phyloP scores from a whole-genome alignment of 768 basidiomycete species.

The Lactarius sp. region DNA sequence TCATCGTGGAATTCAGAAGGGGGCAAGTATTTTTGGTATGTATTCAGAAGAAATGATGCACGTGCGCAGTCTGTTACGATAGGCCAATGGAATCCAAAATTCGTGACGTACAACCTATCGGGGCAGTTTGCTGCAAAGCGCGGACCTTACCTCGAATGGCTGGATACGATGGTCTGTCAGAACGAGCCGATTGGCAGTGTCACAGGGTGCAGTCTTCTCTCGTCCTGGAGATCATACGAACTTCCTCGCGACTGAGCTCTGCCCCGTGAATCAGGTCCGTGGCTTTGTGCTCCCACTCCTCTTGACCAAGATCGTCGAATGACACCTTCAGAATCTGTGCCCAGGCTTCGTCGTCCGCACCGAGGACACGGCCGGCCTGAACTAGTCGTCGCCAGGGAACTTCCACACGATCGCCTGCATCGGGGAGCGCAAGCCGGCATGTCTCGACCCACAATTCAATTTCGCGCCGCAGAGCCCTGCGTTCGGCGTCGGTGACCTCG shows the following conservation, averaged over 20 bases:
- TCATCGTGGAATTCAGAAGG: not conserved
- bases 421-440: constrained; percentile 55
- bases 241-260: constrained; percentile 61
- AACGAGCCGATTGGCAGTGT: not conserved
- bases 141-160: not conserved
- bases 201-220: constrained; percentile 37
- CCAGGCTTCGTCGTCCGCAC: constrained; percentile 41
- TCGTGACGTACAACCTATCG: not conserved
- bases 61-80: not conserved
- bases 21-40: not conserved
- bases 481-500: constrained; percentile 53
- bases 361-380: constrained; percentile 65
- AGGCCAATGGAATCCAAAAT: not conserved
- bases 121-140: not conserved
- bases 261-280: constrained; percentile 51
- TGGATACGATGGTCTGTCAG: not conserved
- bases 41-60: not conserved
- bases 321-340: constrained; percentile 4
- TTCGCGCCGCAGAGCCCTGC: constrained; percentile 60
- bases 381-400: constrained; percentile 73
- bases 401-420: constrained; percentile 51
- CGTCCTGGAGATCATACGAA: constrained; percentile 48
- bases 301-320: constrained; percentile 3
- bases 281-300: constrained; percentile 52
- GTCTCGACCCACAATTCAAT: constrained; percentile 82